Percentiles rank a stretch among this genome's conserved stretches.
Conservation (phyloP, 2,329 filamentous ascomycete species). For the Verticillium nubilum region DNA sequence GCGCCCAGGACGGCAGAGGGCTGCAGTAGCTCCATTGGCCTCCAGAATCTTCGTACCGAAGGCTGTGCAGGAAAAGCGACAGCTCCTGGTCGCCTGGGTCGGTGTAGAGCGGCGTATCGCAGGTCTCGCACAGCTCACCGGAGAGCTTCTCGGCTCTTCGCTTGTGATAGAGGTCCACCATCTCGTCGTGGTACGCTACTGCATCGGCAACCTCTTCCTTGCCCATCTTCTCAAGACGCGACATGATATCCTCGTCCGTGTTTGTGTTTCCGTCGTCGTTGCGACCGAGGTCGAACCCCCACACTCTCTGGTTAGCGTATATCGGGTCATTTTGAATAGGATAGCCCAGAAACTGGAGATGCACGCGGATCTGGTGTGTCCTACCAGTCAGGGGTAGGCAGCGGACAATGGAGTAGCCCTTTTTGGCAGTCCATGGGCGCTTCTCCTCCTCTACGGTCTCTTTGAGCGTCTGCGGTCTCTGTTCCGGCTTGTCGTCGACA, state of each 20-base stretch:
- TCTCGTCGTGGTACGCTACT: conserved; percentile 87
- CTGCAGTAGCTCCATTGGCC: conserved; percentile 87
- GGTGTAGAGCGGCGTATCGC: conserved; percentile 84
- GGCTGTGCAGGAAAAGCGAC: conserved; percentile 88
- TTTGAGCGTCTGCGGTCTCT: conserved; percentile 17
- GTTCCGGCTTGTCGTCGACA: conserved; percentile 6
- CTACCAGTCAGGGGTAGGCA: conserved; percentile 90
- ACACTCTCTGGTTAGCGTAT: conserved; percentile 90
- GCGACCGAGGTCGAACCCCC: conserved; percentile 72
- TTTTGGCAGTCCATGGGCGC: conserved; percentile 44
- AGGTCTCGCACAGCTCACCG: conserved; percentile 73
- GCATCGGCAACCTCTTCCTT: conserved; percentile 90
- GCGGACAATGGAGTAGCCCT: conserved; percentile 90
- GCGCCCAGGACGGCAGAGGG: conserved; percentile 76
- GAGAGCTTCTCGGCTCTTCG: conserved; percentile 91
- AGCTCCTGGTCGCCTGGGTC: conserved; percentile 89
- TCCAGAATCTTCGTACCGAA: conserved; percentile 78
- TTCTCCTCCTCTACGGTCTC: conserved; percentile 17
- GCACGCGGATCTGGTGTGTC: conserved; percentile 92
- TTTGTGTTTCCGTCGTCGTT: conserved; percentile 63
- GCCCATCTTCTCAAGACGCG: conserved; percentile 80
- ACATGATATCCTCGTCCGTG: conserved; percentile 85
- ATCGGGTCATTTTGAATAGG: conserved; percentile 98
- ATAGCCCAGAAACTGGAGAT: conserved; percentile 89
- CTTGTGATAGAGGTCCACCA: conserved; percentile 86